phyloP scores from a whole-genome alignment of 164 flowering plant genomes.

The Chloranthus sessilifolius region DNA sequence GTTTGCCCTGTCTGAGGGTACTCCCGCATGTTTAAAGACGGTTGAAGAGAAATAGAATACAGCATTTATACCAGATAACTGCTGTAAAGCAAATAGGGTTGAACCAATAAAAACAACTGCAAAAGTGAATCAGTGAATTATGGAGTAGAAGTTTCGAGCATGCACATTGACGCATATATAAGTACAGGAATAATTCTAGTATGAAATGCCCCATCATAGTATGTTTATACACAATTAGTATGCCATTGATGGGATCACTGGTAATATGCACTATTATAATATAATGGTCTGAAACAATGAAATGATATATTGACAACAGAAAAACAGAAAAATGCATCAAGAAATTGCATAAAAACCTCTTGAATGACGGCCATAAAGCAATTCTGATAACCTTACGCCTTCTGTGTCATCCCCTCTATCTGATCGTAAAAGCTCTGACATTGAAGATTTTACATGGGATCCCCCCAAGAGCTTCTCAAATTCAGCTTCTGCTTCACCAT shows the following conservation, averaged over 20 bases:
- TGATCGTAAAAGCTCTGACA: slow-evolving; percentile 60
- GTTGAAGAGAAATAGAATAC: slow-evolving; percentile 66
- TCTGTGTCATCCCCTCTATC: slow-evolving; percentile 68
- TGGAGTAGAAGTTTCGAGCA: too few relatives aligned
- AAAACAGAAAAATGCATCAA: too few relatives aligned
- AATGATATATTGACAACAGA: too few relatives aligned
- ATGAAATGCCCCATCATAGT: too few relatives aligned
- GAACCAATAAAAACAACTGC: slow-evolving; percentile 94
- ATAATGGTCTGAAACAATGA: too few relatives aligned
- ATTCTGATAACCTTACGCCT: slow-evolving; percentile 48
- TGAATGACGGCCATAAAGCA: slow-evolving; percentile 74
- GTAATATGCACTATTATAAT: too few relatives aligned
- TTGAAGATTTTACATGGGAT: slow-evolving; percentile 58
- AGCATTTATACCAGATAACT: slow-evolving; percentile 76
- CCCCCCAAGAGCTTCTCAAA: slow-evolving; percentile 73
- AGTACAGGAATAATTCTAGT: too few relatives aligned
- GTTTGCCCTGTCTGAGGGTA: slow-evolving; percentile 52
- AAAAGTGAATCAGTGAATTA: slow-evolving; percentile 39
- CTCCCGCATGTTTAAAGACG: slow-evolving; percentile 54
- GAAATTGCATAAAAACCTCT: too few relatives aligned
- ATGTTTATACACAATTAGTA: too few relatives aligned
- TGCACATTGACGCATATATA: too few relatives aligned
- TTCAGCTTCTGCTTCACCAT: slow-evolving; percentile 68
- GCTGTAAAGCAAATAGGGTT: slow-evolving; percentile 59
- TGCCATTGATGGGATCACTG: too few relatives aligned